These are phyloP conservation scores for Chondrostereum purpureum DNA, from an alignment of 1,284 basidiomycete genomes.

Conservation along the genomic window DNA sequence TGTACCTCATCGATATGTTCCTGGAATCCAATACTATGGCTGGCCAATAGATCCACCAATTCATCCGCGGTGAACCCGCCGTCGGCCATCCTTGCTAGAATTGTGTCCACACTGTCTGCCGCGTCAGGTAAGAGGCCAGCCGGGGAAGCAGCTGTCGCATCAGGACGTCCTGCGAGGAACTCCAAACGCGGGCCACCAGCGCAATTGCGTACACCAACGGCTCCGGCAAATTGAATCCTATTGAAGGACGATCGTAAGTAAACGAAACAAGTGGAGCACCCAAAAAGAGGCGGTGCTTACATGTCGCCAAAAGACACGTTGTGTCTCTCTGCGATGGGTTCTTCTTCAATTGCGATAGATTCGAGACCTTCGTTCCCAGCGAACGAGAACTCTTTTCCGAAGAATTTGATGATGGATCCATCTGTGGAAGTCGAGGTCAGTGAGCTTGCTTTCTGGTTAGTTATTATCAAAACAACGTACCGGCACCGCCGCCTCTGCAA, in stretches of 20 bases:
- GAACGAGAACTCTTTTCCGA: not conserved
- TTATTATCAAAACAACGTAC: not conserved
- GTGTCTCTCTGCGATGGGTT: constrained; percentile 1
- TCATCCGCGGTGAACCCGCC: constrained; percentile 1
- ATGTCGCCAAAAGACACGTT: constrained; percentile 3
- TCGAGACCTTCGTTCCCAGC: constrained; percentile 1
- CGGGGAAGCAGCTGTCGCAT: constrained; percentile 14
- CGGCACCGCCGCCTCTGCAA: not conserved
- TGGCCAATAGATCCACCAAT: constrained; percentile 1
- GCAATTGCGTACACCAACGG: constrained; percentile 22
- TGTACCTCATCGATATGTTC: constrained; percentile 1
- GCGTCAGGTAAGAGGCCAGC: constrained; percentile 10
- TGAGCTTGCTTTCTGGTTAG: not conserved
- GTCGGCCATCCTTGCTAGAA: not conserved
- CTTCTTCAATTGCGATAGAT: not conserved
- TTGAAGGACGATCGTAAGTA: too few relatives aligned
- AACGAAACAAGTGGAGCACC: too few relatives aligned
- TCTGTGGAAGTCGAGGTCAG: not conserved
- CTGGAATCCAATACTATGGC: constrained; percentile 1
- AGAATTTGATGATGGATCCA: constrained; percentile 4
- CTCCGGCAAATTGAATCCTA: constrained; percentile 23
- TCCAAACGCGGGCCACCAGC: constrained; percentile 20
- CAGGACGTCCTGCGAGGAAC: constrained; percentile 21
- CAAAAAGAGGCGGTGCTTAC: too few relatives aligned
- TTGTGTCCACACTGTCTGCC: constrained; percentile 1